phyloP scores from a whole-genome alignment of 805 yeast species.

The Spathaspora arborariae region DNA sequence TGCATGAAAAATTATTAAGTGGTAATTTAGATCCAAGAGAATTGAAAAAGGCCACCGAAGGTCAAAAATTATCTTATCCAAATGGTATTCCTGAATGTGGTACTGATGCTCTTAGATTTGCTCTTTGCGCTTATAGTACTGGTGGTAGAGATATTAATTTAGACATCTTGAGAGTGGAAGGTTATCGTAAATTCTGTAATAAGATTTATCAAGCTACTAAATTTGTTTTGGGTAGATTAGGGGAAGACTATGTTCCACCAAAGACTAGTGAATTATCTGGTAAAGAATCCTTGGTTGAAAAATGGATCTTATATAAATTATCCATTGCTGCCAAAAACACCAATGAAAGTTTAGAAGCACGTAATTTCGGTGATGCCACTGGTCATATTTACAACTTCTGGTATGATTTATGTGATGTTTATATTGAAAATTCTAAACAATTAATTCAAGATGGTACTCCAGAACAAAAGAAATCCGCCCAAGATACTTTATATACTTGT shows the following conservation, averaged over 20 bases:
- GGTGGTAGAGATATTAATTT: constrained; percentile 98
- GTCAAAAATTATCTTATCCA: constrained; percentile 89
- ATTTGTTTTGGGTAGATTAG: constrained; percentile 89
- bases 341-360: constrained; percentile 65
- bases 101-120: constrained; percentile 97
- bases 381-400: constrained; percentile 88
- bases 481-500: constrained; percentile 89
- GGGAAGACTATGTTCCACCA: constrained; percentile 84
- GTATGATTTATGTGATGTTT: constrained; percentile 96
- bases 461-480: constrained; percentile 82
- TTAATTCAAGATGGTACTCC: constrained; percentile 88
- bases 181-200: constrained; percentile 99
- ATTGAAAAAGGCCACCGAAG: constrained; percentile 78
- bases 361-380: constrained; percentile 89
- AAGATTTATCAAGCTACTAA: constrained; percentile 98
- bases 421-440: constrained; percentile 94
- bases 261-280: constrained; percentile 61
- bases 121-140: constrained; percentile 95
- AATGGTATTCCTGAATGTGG: constrained; percentile 99
- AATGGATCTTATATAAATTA: constrained; percentile 91
- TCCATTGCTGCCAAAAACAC: constrained; percentile 63
- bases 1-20: constrained; percentile 68
- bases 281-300: constrained; percentile 86
- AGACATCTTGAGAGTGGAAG: constrained; percentile 95
- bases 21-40: constrained; percentile 93